A percentile compares a stretch with the other conserved stretches of the same genome.
phyloP scores from a whole-genome alignment of 495 filamentous ascomycete genomes.

The Venustampulla echinocandica region DNA sequence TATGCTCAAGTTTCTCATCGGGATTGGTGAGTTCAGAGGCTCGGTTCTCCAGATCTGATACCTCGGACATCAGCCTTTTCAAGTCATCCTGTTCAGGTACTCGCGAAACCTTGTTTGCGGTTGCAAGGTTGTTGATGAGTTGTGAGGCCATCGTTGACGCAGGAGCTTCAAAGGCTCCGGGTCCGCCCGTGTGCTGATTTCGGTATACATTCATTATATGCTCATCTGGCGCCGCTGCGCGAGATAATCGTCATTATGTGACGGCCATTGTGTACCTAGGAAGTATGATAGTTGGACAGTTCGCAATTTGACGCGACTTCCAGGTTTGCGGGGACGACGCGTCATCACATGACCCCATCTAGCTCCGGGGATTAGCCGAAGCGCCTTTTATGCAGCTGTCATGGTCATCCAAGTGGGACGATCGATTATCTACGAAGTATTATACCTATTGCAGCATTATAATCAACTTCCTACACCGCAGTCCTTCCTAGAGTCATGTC shows the following conservation, averaged over 20 bases:
- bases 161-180: slow-evolving; percentile 29
- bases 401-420: too few relatives aligned
- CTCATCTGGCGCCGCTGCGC: slow-evolving; percentile 19
- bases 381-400: too few relatives aligned
- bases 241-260: slow-evolving; percentile 29
- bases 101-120: slow-evolving; percentile 8
- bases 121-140: slow-evolving; percentile 48
- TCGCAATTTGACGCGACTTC: neutral
- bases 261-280: slow-evolving; percentile 15
- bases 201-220: slow-evolving; percentile 4
- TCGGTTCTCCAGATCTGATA: slow-evolving; percentile 39
- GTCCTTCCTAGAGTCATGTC: slow-evolving; percentile 45
- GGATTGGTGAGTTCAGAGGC: slow-evolving; percentile 32
- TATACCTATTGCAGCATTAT: too few relatives aligned
- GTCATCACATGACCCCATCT: slow-evolving; percentile 11
- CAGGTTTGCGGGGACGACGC: neutral
- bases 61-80: slow-evolving; percentile 54
- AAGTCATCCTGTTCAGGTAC: slow-evolving; percentile 39
- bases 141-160: slow-evolving; percentile 64
- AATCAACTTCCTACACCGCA: too few relatives aligned
- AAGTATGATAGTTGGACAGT: slow-evolving; percentile 1
- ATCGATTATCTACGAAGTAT: too few relatives aligned
- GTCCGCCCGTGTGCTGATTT: neutral
- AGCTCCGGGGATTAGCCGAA: neutral
- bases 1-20: slow-evolving; percentile 61